Conservation (phyloP, 1,139 yeast genomes). For the Magnusiomyces tetraspermus region DNA sequence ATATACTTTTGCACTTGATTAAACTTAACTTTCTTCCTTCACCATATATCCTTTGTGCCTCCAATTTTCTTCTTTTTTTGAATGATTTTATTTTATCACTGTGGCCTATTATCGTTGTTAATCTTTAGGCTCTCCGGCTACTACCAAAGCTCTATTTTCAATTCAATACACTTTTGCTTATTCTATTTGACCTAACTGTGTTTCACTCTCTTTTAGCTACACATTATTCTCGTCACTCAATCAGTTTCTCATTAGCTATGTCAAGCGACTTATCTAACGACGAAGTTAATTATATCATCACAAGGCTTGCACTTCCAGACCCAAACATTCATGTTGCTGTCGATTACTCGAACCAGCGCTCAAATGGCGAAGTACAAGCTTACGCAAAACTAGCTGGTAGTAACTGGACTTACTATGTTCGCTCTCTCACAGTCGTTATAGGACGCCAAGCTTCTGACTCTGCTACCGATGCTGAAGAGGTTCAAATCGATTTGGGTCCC, state of each 20-base stretch:
- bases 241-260: not conserved
- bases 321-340: conserved; percentile 37
- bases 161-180: no score
- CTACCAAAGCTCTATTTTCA: no score
- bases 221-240: not conserved
- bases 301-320: conserved; percentile 39
- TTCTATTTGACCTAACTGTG: no score
- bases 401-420: conserved; percentile 90
- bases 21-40: no score
- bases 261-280: conserved; percentile 21
- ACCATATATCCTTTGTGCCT: no score
- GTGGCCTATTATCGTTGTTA: no score
- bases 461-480: conserved; percentile 26
- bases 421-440: conserved; percentile 62
- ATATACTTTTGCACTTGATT: no score
- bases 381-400: conserved; percentile 93
- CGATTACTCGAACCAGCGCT: conserved; percentile 53
- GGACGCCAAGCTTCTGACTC: conserved; percentile 61
- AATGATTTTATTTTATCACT: no score
- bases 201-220: no score
- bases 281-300: conserved; percentile 39
- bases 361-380: conserved; percentile 84
- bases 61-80: no score
- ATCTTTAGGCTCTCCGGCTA: no score
- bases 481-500: conserved; percentile 91